phyloP scores from a whole-genome alignment of 768 basidiomycete species.

The Boletus tylopilopsis region DNA sequence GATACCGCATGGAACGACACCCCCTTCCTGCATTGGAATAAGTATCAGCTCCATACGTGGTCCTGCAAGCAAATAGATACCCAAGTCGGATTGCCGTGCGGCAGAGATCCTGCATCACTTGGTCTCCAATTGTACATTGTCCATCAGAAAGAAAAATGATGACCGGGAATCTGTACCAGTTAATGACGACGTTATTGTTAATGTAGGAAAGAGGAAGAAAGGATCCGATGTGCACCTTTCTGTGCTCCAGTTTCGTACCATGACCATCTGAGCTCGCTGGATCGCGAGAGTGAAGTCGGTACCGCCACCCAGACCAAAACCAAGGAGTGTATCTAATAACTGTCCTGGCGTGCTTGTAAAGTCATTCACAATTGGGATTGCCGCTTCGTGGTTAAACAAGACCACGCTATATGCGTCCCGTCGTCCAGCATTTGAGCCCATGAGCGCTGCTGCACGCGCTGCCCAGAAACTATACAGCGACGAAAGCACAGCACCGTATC shows the following conservation, averaged over 20 bases:
- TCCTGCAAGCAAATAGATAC: constrained; percentile 20
- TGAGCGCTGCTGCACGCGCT: no score
- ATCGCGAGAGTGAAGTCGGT: constrained; percentile 47
- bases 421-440: constrained; percentile 28
- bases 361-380: constrained; percentile 40
- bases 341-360: constrained; percentile 42
- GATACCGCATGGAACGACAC: constrained; percentile 59
- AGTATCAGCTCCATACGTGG: not conserved
- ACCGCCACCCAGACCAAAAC: constrained; percentile 28
- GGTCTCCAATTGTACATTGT: constrained; percentile 38
- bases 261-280: constrained; percentile 30
- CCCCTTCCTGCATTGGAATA: constrained; percentile 38
- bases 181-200: not conserved
- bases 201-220: not conserved
- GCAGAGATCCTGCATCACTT: constrained; percentile 38
- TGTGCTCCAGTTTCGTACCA: constrained; percentile 47
- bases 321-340: constrained; percentile 39
- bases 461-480: constrained; percentile 54
- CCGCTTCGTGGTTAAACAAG: constrained; percentile 35
- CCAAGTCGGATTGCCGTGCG: constrained; percentile 42
- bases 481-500: constrained; percentile 58
- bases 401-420: constrained; percentile 56
- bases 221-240: constrained; percentile 36
- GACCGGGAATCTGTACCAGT: constrained; percentile 19
- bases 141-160: constrained; percentile 43